These are phyloP conservation scores for Metschnikowia aberdeeniae DNA, from an alignment of 805 yeast species.

Conservation along the genomic window DNA sequence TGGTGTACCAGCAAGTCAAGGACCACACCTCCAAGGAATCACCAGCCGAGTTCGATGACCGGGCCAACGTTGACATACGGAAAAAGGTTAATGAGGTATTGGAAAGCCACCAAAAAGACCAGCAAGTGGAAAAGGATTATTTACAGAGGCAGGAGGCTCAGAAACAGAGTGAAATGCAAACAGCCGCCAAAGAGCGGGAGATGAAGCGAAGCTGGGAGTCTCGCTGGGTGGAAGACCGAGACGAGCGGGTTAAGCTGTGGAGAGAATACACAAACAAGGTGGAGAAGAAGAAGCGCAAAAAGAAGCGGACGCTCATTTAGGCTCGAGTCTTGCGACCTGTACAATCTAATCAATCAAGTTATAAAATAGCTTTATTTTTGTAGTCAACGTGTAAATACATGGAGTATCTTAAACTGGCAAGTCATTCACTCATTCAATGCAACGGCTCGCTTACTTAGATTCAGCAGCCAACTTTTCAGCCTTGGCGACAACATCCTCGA, in stretches of 20 bases:
- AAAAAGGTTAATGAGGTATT: conserved; percentile 42
- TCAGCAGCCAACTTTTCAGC: conserved; percentile 98
- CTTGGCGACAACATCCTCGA: conserved; percentile 97
- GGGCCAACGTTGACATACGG: conserved; percentile 25
- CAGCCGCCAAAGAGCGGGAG: conserved; percentile 35
- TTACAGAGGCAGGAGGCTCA: conserved; percentile 28
- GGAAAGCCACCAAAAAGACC: conserved; percentile 31
- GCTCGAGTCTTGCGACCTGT: no score
- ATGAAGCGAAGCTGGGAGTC: conserved; percentile 30
- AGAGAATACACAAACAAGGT: conserved; percentile 43
- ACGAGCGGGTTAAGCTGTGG: conserved; percentile 58
- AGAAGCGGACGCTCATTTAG: conserved; percentile 29
- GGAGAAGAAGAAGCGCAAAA: conserved; percentile 44
- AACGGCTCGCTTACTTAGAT: conserved; percentile 50
- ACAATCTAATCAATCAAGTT: conserved; percentile 6
- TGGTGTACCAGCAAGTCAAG: conserved; percentile 26
- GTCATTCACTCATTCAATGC: conserved; percentile 22
- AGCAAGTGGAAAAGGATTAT: conserved; percentile 23
- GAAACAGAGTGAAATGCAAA: conserved; percentile 20
- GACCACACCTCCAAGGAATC: conserved; percentile 2
- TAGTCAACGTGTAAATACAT: conserved; percentile 17
- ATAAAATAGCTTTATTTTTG: conserved; percentile 15
- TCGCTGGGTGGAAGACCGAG: conserved; percentile 61
- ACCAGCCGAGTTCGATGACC: conserved; percentile 21
- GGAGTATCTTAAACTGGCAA: conserved; percentile 18